Conservation (phyloP, 306 rosid genomes). For the Prunus mume region DNA sequence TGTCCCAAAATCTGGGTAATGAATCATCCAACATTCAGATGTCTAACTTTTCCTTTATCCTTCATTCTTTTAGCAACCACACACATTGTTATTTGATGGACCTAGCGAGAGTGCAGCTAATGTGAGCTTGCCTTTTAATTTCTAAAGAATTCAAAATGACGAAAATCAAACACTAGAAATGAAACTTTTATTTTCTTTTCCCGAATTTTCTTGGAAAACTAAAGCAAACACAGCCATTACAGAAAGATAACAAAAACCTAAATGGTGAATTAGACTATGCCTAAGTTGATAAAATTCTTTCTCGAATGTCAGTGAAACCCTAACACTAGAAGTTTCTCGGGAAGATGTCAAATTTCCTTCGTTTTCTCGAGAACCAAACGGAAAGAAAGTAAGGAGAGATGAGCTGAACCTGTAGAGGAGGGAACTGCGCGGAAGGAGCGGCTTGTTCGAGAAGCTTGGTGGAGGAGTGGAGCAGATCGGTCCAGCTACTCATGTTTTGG, state of each 20-base stretch:
- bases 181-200: background rate
- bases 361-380: constrained; percentile 17
- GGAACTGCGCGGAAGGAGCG: constrained; percentile 95
- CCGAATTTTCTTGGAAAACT: background rate
- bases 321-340: background rate
- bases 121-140: too few species aligned
- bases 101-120: too few species aligned
- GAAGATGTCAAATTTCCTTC: background rate
- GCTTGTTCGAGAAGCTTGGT: constrained; percentile 98
- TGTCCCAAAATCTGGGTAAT: background rate
- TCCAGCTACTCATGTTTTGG: constrained; percentile 65
- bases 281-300: background rate
- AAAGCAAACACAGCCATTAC: background rate
- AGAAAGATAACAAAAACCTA: background rate
- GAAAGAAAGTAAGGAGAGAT: background rate
- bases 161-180: background rate
- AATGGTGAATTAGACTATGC: background rate
- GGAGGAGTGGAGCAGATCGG: constrained; percentile 88
- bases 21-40: background rate
- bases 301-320: background rate
- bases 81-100: too few species aligned
- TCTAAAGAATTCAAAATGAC: background rate
- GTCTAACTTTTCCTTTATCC: background rate
- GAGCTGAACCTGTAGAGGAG: constrained; percentile 80
- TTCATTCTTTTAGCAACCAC: too few species aligned